Evolutionary conservation across 305 asterid species (phyloP).

Genomic region (Striga hermonthica): DNA sequence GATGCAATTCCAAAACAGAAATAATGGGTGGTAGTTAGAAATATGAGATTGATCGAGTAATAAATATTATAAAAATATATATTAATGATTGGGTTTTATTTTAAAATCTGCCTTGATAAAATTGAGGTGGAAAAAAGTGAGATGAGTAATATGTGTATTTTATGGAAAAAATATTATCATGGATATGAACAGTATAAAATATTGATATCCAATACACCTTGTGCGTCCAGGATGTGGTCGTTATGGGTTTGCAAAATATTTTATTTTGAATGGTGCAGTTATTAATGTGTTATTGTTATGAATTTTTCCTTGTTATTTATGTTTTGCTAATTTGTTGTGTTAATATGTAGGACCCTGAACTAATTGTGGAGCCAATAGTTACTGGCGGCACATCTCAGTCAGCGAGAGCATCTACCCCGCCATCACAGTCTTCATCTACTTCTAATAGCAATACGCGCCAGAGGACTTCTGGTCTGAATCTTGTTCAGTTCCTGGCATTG

Average conservation of each 20-base stretch:
- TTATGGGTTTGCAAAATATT: constrained; percentile 21
- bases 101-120: no score
- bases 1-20: no score
- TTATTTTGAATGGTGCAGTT: constrained; percentile 6
- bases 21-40: no score
- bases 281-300: constrained; percentile 6
- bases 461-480: constrained; percentile 52
- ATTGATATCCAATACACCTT: no score
- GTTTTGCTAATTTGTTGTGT: constrained; percentile 14
- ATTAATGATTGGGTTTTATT: no score
- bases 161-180: no score
- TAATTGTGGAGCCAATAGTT: constrained; percentile 82
- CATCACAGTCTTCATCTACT: constrained; percentile 51
- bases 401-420: constrained; percentile 50
- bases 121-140: no score
- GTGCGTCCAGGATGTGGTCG: background rate
- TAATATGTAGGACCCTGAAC: constrained; percentile 64
- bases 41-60: no score
- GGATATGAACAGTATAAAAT: no score
- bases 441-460: constrained; percentile 48
- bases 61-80: no score
- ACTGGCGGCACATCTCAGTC: constrained; percentile 56
- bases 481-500: constrained; percentile 13
- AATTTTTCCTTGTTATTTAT: constrained; percentile 17
- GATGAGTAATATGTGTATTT: no score